Evolutionary conservation across 306 rosid species (phyloP).

Genomic region (Casuarina equisetifolia): DNA sequence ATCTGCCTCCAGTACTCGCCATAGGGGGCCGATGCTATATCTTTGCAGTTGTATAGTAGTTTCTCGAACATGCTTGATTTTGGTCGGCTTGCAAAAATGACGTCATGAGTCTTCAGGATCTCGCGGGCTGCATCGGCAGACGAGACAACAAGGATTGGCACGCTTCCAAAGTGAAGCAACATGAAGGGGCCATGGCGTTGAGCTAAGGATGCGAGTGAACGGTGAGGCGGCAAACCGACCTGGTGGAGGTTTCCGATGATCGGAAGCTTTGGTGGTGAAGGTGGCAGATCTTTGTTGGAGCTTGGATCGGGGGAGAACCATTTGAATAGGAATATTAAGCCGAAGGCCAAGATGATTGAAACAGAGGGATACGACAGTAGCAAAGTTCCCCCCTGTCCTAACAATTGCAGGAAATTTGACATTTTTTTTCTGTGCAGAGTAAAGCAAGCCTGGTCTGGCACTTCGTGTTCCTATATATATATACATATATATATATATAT

Average conservation of each 20-base stretch:
- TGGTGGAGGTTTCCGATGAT: constrained; percentile 54
- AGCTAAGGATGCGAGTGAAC: constrained; percentile 35
- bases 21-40: constrained; percentile 35
- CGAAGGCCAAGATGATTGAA: background rate
- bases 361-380: background rate
- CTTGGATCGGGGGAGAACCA: constrained; percentile 12
- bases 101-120: constrained; percentile 51
- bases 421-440: background rate
- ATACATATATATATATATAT: too few relatives aligned
- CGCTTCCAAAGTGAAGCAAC: constrained; percentile 48
- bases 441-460: too few relatives aligned
- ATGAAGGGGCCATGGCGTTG: constrained; percentile 45
- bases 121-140: constrained; percentile 39
- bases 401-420: background rate
- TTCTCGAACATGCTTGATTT: constrained; percentile 17
- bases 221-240: constrained; percentile 40
- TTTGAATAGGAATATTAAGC: constrained; percentile 18
- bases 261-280: constrained; percentile 56
- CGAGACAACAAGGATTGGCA: constrained; percentile 42
- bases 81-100: constrained; percentile 32
- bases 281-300: constrained; percentile 24
- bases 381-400: background rate
- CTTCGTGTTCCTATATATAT: too few relatives aligned
- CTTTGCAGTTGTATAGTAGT: constrained; percentile 41
- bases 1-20: constrained; percentile 55